Evolutionary conservation across 192 early-diverging fungal genomes (phyloP), one percentile per base, ranked within the genome.

Genomic region (Coemansia sp.): DNA sequence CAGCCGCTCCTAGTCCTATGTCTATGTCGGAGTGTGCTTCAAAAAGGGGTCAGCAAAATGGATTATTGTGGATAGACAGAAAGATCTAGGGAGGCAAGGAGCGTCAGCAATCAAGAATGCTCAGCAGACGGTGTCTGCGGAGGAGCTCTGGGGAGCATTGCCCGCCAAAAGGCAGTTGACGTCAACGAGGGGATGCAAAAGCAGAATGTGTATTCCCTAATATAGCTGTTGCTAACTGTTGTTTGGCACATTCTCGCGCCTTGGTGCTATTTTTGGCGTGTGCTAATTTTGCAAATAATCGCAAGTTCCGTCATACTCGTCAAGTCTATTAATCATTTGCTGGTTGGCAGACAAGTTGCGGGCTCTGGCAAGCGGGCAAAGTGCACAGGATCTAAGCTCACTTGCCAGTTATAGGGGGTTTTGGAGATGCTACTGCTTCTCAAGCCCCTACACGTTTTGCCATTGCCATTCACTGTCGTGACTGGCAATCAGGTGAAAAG

Each of bases 211-310:
- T 55, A 55, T 55, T 55, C 28, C 51, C 26, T 26, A 28, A 28
- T 26, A 6, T 26, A 28, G 5, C 14, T 16, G 13, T 16, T 16
- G 13, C 51, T 14, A 7, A 5, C 51, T 31, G 51, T 51, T 24
- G 23, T 55, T 55, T 55, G 51, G 51, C 51, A 33, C 51, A 55
- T 55, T 55, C 51, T 55, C 51, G 51, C 51, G 7, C 21, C 51
- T 10, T 7, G 51, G 13, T 31, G 51, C 51, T 55, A 55, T 55
- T 55, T 55, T 55, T 33, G 51, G 9, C 11, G 24, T 13, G 43
- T 5, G 8, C 43, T 45, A 45, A 20, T 20, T 45, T 18, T 45
- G n/a, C 43, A 45, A 45, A 20, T 3, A 42, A 5, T 11, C 20
- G n/a, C 8, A 20, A 18, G n/a, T 45, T 18, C 9, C 43, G 14